Conservation (phyloP, 768 basidiomycete genomes). For the Favolaschia claudopus region DNA sequence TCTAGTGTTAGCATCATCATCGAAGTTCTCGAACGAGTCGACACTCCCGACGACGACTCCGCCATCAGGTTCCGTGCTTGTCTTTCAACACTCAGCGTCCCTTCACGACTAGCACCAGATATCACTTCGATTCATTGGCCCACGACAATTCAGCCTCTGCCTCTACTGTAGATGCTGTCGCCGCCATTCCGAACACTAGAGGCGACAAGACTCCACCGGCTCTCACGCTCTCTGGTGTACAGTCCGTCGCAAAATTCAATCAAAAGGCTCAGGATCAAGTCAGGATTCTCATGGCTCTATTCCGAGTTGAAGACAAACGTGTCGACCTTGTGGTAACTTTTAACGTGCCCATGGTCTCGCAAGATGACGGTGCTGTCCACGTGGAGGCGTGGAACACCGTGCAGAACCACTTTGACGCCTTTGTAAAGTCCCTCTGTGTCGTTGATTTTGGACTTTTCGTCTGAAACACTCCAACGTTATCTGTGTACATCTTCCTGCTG, state of each 20-base stretch:
- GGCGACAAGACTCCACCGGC: conserved; percentile 64
- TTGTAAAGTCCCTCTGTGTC: conserved; percentile 69
- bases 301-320: conserved; percentile 72
- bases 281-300: conserved; percentile 81
- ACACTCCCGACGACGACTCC: conserved; percentile 57
- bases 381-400: conserved; percentile 45
- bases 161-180: conserved; percentile 51
- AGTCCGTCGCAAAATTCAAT: conserved; percentile 79
- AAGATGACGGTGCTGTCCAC: conserved; percentile 53
- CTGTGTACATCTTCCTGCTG: neutral
- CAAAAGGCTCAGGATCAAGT: conserved; percentile 67
- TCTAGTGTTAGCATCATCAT: conserved; percentile 80
- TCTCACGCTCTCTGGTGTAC: conserved; percentile 71
- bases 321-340: conserved; percentile 87
- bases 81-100: neutral
- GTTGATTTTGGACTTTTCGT: conserved; percentile 76
- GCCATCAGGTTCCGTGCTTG: conserved; percentile 69
- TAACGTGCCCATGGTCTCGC: conserved; percentile 72
- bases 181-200: conserved; percentile 48
- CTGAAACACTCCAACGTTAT: conserved; percentile 38
- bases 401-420: conserved; percentile 57
- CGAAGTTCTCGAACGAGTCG: conserved; percentile 83
- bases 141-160: conserved; percentile 84
- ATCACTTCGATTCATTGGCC: conserved; percentile 89
- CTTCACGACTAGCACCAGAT: conserved; percentile 56